A percentile compares a stretch with the other conserved stretches of the same genome.
Conservation (phyloP, 73 alveolate genomes). For the Symbiodinium natans region DNA sequence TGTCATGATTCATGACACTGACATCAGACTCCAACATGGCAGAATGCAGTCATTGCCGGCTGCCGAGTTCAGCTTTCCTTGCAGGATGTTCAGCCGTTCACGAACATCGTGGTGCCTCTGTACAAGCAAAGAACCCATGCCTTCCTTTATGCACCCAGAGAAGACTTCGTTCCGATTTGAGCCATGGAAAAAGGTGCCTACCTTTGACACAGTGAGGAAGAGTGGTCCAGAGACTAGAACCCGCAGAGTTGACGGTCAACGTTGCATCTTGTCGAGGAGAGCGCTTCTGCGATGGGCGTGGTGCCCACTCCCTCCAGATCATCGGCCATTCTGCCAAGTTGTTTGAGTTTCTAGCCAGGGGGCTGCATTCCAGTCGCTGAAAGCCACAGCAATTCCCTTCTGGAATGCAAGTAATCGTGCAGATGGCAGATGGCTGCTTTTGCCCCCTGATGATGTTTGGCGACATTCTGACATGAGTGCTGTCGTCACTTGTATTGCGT, state of each 20-base stretch:
- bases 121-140: slow-evolving; percentile 39
- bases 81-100: slow-evolving; percentile 63
- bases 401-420: no score
- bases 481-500: not conserved
- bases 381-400: no score
- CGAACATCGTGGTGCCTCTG: slow-evolving; percentile 21
- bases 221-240: no score
- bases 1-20: no score
- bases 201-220: not conserved
- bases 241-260: no score
- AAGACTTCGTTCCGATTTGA: not conserved
- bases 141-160: slow-evolving; percentile 22
- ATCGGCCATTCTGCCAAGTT: not conserved
- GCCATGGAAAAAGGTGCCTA: not conserved
- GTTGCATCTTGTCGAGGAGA: slow-evolving; percentile 18
- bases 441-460: no score
- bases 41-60: no score
- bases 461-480: no score
- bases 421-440: no score
- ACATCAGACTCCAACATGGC: no score
- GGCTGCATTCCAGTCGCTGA: no score
- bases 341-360: not conserved
- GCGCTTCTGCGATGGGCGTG: slow-evolving; percentile 70
- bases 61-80: no score
- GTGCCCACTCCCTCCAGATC: slow-evolving; percentile 82